Percentiles rank a stretch among this genome's conserved stretches.
Conservation (phyloP, 2,329 filamentous ascomycete genomes). For the Neopestalotiopsis sp. region DNA sequence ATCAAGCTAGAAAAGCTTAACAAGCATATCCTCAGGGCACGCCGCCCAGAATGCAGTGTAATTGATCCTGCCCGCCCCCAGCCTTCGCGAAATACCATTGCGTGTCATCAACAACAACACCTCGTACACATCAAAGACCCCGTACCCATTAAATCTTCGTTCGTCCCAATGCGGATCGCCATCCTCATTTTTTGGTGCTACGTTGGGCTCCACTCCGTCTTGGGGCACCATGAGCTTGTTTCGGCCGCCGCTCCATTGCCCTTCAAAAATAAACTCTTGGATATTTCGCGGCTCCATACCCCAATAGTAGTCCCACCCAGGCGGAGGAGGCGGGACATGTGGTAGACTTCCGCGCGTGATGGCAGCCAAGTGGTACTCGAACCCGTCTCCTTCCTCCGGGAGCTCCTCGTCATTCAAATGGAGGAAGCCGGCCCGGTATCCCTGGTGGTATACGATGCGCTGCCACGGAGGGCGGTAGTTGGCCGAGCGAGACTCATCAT, state of each 20-base stretch:
- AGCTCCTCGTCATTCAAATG: not conserved
- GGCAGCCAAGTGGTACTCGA: not conserved
- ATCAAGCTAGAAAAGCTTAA: not conserved
- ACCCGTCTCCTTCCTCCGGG: not conserved
- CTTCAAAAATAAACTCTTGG: not conserved
- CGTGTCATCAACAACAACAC: not conserved
- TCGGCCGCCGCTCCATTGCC: not conserved
- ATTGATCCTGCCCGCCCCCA: not conserved
- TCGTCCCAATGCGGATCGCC: not conserved
- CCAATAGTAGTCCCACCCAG: not conserved
- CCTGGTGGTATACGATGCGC: constrained; percentile 2
- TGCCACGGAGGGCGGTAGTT: not conserved
- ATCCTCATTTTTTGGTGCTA: not conserved
- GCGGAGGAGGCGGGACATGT: not conserved
- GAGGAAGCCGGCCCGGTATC: constrained; percentile 5
- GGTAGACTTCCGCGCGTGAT: not conserved
- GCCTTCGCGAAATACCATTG: not conserved
- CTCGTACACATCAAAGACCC: not conserved
- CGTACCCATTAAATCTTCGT: not conserved
- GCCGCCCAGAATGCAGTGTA: constrained; percentile 1
- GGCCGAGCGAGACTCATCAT: not conserved
- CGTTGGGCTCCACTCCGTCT: not conserved
- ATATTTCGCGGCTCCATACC: not conserved
- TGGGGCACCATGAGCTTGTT: not conserved
- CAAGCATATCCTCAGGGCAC: not conserved